A percentile compares a stretch with the other conserved stretches of the same genome.
These are phyloP conservation scores for Carallia pectinifolia DNA, from an alignment of 345 rosid species.

Conservation along the genomic window DNA sequence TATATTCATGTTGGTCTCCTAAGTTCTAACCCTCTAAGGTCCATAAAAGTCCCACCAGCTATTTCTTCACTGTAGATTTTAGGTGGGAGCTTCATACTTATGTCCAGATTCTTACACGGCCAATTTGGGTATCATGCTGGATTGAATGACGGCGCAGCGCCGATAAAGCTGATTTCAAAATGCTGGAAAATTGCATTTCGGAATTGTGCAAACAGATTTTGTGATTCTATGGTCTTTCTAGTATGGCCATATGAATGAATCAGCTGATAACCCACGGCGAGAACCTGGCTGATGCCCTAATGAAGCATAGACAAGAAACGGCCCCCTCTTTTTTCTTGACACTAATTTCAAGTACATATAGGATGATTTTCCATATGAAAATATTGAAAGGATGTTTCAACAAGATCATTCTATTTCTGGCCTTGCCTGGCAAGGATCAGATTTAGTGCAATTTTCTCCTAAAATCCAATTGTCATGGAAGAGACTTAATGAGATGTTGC, in stretches of 20 bases:
- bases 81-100: background rate
- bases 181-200: background rate
- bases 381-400: background rate
- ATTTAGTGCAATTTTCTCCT: background rate
- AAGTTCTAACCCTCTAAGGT: background rate
- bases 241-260: too few relatives aligned
- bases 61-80: background rate
- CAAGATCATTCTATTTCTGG: background rate
- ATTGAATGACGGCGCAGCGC: background rate
- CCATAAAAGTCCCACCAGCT: background rate
- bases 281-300: background rate
- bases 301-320: background rate
- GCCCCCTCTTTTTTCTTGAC: too few relatives aligned
- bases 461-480: too few relatives aligned
- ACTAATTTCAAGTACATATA: background rate
- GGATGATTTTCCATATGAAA: background rate
- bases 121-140: background rate
- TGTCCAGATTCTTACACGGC: background rate
- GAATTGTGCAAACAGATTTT: too few relatives aligned
- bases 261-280: background rate
- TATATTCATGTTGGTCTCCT: conserved; percentile 3
- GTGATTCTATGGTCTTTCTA: too few relatives aligned
- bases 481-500: background rate
- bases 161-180: background rate
- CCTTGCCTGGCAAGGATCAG: background rate